phyloP scores from a whole-genome alignment of 306 rosid genomes.

The Spatholobus suberectus region DNA sequence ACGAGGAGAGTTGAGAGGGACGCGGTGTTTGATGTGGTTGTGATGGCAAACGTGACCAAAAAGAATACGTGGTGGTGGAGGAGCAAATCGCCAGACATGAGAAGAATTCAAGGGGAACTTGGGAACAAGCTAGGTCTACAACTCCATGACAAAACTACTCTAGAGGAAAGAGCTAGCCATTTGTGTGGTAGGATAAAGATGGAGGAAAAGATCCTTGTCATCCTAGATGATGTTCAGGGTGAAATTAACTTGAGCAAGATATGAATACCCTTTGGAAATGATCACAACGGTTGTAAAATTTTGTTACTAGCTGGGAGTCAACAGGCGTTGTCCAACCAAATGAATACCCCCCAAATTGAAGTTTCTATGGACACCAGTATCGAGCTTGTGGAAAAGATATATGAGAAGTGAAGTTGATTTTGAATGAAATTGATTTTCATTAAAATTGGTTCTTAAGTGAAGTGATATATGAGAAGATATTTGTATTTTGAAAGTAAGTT shows the following conservation, averaged over 20 bases:
- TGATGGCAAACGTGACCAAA: background rate
- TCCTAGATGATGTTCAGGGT: background rate
- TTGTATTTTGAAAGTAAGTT: too few species aligned
- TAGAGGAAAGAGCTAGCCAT: background rate
- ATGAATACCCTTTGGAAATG: background rate
- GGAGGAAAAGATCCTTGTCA: slow-evolving; percentile 11
- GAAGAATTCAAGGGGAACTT: background rate
- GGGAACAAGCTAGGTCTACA: background rate
- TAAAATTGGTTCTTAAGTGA: too few species aligned
- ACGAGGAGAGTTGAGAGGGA: background rate
- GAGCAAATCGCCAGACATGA: background rate
- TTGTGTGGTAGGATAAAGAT: slow-evolving; percentile 7
- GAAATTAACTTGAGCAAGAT: background rate
- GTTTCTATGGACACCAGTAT: too few species aligned
- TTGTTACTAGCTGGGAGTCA: background rate
- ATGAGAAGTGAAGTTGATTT: too few species aligned
- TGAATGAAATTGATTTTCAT: too few species aligned
- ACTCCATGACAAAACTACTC: background rate
- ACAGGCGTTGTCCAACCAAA: slow-evolving; percentile 15
- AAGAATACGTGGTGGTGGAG: background rate
- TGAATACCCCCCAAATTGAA: background rate
- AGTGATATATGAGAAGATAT: too few species aligned
- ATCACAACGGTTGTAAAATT: slow-evolving; percentile 3
- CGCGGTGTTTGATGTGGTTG: background rate
- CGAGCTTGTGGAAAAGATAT: too few species aligned